Evolutionary conservation across 176 grass and related monocot genomes (phyloP).

Genomic region (Aegilops bicornis): DNA sequence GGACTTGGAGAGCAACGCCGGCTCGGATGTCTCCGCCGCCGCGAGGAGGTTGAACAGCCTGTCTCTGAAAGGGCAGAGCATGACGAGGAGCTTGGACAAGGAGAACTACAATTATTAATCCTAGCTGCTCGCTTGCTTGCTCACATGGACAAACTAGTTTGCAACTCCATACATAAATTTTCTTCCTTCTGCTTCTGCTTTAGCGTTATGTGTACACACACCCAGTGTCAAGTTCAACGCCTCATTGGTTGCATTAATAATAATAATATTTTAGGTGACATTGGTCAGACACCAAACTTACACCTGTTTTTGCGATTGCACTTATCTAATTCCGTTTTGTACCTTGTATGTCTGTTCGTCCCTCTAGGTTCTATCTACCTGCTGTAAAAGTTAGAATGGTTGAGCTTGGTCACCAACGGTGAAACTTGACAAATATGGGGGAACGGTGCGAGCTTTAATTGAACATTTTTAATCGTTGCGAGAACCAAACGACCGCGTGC

Average conservation of each 20-base stretch:
- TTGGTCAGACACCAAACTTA: background rate
- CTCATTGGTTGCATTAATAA: background rate
- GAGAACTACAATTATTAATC: conserved; percentile 38
- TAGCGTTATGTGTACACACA: background rate
- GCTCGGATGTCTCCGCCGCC: conserved; percentile 29
- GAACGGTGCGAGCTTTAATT: too few relatives aligned
- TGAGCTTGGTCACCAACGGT: too few relatives aligned
- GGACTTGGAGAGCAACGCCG: conserved; percentile 47
- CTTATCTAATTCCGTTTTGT: too few relatives aligned
- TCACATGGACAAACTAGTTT: background rate
- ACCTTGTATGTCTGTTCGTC: too few relatives aligned
- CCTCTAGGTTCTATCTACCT: too few relatives aligned
- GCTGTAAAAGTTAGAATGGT: too few relatives aligned
- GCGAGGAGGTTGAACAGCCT: conserved; percentile 22
- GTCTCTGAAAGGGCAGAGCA: conserved; percentile 44
- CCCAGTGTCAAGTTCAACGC: background rate
- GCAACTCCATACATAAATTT: background rate
- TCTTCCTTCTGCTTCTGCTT: background rate
- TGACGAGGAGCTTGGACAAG: conserved; percentile 61
- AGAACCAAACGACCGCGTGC: too few relatives aligned
- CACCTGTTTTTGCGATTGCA: too few relatives aligned
- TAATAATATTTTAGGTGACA: background rate
- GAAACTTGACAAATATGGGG: too few relatives aligned
- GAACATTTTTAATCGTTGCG: too few relatives aligned
- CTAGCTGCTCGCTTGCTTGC: background rate